Base-by-base conservation (phyloP, 2,329 filamentous ascomycete species). In the Colletotrichum sp. region DNA sequence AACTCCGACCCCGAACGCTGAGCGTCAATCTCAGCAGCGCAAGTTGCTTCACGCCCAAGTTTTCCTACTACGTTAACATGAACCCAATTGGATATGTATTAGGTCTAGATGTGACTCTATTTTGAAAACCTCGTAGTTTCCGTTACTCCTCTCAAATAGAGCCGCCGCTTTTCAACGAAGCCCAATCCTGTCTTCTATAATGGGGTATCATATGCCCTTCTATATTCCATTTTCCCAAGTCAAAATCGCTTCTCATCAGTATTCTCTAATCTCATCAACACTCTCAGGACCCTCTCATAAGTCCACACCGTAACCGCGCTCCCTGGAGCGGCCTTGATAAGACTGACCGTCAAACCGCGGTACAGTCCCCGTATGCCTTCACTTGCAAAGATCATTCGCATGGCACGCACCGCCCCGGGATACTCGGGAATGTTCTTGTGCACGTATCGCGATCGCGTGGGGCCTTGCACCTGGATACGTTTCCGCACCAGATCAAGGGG, bases 231-330 rank as follows among this genome's bases (percentile, higher is more conserved):
- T 68, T 43, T 16, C 34, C 7, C 21, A 60, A 28, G 5, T 75
- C 43, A 75, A 36, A 74, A 61, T 10, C 34, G 34, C 28, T 60
- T 43, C 12, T 69, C 74, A n/a, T 73, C 71, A n/a, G 70, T 55
- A 5, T 82, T 77, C 4, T 86, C 84, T 59, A 85, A 76, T 21
- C 80, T 80, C 36, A 89, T 86, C 76, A 96, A 86, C 26, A 92
- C 79, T 67, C 88, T 90, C 86, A 98, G 86, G 21, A 91, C 91
- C 81, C 93, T 89, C 86, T 98, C 96, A 84, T 98, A 98, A 3
- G 95, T 98, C 95, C 96, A 98, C 89, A 98, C 95, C 0, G 96
- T 98, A 36, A 98, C 92, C 8, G 96, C 95, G 83, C 95, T 97
- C 32, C 95, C 93, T n/a, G 97, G 97, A 26, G 96, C 97, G 36